Percentiles rank a stretch among this genome's conserved stretches.
phyloP scores from a whole-genome alignment of 805 yeast species.

The Metschnikowia santaceciliae region DNA sequence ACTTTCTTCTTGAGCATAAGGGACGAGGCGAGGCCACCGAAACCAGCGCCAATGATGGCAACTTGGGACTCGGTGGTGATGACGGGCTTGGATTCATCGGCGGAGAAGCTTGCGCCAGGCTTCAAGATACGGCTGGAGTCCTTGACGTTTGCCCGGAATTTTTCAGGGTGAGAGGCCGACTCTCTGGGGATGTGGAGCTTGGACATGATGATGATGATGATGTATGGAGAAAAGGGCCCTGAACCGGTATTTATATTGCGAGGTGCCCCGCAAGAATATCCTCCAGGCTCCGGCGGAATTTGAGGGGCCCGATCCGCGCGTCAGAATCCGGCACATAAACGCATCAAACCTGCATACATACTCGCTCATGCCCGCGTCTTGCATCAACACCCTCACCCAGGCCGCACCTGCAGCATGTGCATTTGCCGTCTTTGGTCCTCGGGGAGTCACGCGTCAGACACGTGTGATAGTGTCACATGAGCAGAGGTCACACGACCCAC shows the following conservation, averaged over 20 bases:
- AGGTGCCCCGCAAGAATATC: background rate
- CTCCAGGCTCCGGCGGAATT: background rate
- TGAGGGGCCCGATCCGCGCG: background rate
- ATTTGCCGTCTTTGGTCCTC: background rate
- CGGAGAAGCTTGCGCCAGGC: constrained; percentile 17
- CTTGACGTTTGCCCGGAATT: constrained; percentile 26
- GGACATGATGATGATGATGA: constrained; percentile 19
- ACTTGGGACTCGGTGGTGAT: constrained; percentile 26
- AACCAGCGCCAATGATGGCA: constrained; percentile 40
- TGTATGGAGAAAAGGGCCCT: background rate
- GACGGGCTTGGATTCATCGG: constrained; percentile 16
- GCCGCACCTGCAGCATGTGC: background rate
- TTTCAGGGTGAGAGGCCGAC: constrained; percentile 31
- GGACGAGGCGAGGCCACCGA: constrained; percentile 35
- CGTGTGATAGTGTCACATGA: too few species aligned
- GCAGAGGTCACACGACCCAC: background rate
- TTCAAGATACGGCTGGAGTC: constrained; percentile 28
- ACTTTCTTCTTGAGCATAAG: constrained; percentile 24
- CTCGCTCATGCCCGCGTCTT: background rate
- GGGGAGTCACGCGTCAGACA: background rate
- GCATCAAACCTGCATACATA: background rate
- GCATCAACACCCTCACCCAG: background rate
- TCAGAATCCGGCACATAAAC: background rate
- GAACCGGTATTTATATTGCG: background rate
- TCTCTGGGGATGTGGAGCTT: constrained; percentile 24